These are phyloP conservation scores for Aristolochia contorta DNA, from an alignment of 164 flowering plant species.

Conservation along the genomic window DNA sequence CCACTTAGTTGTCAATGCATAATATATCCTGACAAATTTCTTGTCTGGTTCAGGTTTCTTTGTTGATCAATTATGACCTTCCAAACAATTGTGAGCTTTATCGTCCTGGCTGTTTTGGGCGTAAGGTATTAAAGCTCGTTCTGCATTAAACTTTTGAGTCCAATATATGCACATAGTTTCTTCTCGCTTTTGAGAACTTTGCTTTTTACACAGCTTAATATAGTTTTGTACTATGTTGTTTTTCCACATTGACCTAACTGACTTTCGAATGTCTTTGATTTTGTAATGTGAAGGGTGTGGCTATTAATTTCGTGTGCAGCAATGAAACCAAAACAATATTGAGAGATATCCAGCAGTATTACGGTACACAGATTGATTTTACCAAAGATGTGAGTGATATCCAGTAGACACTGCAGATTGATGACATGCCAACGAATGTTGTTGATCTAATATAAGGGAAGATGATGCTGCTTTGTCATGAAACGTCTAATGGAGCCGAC, in stretches of 20 bases:
- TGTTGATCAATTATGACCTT: slow-evolving; percentile 94
- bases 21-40: too few relatives aligned
- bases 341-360: slow-evolving; percentile 94
- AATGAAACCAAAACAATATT: slow-evolving; percentile 93
- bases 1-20: too few relatives aligned
- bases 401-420: too few relatives aligned
- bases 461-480: too few relatives aligned
- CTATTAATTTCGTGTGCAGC: slow-evolving; percentile 85
- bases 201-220: not conserved
- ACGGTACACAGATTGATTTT: slow-evolving; percentile 98
- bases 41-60: slow-evolving; percentile 47
- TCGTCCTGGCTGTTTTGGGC: slow-evolving; percentile 98
- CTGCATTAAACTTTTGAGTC: not conserved
- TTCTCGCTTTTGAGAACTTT: too few relatives aligned
- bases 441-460: slow-evolving; percentile 69
- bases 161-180: too few relatives aligned
- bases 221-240: too few relatives aligned
- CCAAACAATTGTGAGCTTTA: slow-evolving; percentile 97
- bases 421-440: slow-evolving; percentile 99
- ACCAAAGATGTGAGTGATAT: too few relatives aligned
- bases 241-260: too few relatives aligned
- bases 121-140: slow-evolving; percentile 61
- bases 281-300: slow-evolving; percentile 71
- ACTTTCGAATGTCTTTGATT: too few relatives aligned
- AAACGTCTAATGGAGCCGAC: too few relatives aligned